Conservation (phyloP, 2,329 filamentous ascomycete genomes). For the Sarocladiaceae sp. region DNA sequence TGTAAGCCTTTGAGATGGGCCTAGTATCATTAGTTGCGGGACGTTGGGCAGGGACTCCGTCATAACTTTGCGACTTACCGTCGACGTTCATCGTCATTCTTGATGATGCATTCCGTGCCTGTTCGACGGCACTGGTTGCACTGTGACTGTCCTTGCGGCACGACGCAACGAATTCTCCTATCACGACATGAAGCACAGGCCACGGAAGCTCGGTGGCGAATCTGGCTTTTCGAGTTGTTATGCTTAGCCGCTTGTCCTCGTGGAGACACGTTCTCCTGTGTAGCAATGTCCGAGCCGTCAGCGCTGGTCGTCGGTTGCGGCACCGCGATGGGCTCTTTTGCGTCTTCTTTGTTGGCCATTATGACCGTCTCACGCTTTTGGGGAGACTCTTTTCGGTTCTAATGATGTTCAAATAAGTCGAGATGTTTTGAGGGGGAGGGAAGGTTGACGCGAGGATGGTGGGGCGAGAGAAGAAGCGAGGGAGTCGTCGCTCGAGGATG, state of each 20-base stretch:
- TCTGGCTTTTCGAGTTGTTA: conserved; percentile 24
- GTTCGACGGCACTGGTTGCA: conserved; percentile 48
- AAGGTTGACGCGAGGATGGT: no score
- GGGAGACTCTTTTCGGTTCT: no score
- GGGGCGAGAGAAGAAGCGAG: no score
- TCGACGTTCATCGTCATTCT: conserved; percentile 50
- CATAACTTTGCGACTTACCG: conserved; percentile 29
- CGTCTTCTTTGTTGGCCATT: conserved; percentile 1
- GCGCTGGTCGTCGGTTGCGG: neutral
- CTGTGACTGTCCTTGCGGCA: conserved; percentile 41
- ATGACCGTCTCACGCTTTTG: neutral
- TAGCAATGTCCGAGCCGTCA: conserved; percentile 19
- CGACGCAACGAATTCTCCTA: conserved; percentile 42
- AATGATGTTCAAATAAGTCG: no score
- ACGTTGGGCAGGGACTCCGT: neutral
- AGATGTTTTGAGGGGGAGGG: no score
- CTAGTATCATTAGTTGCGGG: conserved; percentile 23
- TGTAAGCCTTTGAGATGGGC: conserved; percentile 52
- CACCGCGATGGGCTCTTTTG: conserved; percentile 4
- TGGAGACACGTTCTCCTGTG: conserved; percentile 29
- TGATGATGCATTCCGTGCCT: conserved; percentile 47
- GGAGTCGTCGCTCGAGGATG: no score
- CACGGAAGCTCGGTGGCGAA: conserved; percentile 44
- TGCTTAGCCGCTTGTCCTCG: conserved; percentile 12
- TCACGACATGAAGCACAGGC: conserved; percentile 49